Conservation (phyloP, 192 early-diverging fungal genomes). For the Mortierella claussenii region DNA sequence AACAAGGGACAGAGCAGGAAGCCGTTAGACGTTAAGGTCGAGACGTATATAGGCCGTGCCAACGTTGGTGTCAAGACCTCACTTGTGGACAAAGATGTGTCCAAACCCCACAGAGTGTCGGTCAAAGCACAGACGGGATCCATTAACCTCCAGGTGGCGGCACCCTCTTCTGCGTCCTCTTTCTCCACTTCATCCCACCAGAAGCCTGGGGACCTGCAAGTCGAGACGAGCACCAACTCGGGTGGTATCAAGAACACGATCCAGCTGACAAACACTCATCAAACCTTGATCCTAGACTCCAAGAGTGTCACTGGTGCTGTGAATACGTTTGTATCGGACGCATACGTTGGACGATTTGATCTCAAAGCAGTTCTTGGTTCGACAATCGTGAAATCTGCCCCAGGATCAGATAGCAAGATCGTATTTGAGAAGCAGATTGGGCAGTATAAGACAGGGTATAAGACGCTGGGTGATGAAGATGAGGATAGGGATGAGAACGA, state of each 20-base stretch:
- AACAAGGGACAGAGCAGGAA: too few species aligned
- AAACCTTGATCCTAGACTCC: slow-evolving; percentile 1
- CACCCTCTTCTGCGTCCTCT: neutral
- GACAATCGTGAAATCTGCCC: neutral
- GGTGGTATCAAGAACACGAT: slow-evolving; percentile 1
- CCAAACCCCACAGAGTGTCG: slow-evolving; percentile 5
- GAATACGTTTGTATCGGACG: slow-evolving; percentile 12
- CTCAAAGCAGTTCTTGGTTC: slow-evolving; percentile 3
- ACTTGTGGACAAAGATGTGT: neutral
- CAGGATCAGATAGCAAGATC: slow-evolving; percentile 16
- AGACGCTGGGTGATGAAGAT: neutral
- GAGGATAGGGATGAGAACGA: neutral
- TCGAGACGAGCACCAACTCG: neutral
- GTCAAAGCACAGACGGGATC: slow-evolving; percentile 9
- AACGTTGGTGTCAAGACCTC: slow-evolving; percentile 6
- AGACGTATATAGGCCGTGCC: neutral
- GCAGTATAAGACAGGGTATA: slow-evolving; percentile 8
- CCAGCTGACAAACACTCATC: slow-evolving; percentile 7
- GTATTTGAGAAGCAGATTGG: slow-evolving; percentile 12
- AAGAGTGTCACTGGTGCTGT: slow-evolving; percentile 8
- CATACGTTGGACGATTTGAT: slow-evolving; percentile 19
- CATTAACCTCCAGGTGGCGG: slow-evolving; percentile 1
- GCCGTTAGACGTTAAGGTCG: slow-evolving; percentile 10
- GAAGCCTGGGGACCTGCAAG: slow-evolving; percentile 16
- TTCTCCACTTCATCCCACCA: neutral